Conservation (phyloP, 1,284 basidiomycete genomes). For the Blastosporella zonata region DNA sequence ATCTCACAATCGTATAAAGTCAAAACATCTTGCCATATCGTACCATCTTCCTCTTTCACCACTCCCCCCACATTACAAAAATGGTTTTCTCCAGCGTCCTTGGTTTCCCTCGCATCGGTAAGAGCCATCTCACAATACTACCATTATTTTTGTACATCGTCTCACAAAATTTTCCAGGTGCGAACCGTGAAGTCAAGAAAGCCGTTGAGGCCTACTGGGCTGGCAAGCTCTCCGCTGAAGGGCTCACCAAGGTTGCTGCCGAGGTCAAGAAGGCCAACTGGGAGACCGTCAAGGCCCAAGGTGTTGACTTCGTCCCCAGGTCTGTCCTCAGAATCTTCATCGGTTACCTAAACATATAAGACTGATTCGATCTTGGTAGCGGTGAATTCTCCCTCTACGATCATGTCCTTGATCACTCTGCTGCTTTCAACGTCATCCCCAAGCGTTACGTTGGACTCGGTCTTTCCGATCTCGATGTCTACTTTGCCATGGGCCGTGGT, state of each 20-base stretch:
- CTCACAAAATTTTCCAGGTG: conserved; percentile 47
- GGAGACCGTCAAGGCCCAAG: conserved; percentile 83
- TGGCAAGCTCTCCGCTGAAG: conserved; percentile 86
- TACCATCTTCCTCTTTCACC: conserved; percentile 29
- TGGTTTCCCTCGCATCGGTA: conserved; percentile 97
- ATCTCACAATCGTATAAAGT: conserved; percentile 23
- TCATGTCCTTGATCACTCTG: conserved; percentile 97
- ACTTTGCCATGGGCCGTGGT: conserved; percentile 99
- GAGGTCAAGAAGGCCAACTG: conserved; percentile 91
- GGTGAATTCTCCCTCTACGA: conserved; percentile 99
- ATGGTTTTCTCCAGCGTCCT: conserved; percentile 87
- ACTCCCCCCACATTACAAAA: conserved; percentile 25
- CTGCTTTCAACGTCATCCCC: conserved; percentile 96
- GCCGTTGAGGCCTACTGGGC: conserved; percentile 98
- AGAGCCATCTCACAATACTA: conserved; percentile 20
- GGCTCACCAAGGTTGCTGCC: conserved; percentile 87
- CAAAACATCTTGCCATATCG: conserved; percentile 22
- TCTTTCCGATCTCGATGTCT: conserved; percentile 90
- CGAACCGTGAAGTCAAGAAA: conserved; percentile 98
- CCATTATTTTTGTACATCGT: neutral
- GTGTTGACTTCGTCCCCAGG: conserved; percentile 94
- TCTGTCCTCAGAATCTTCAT: conserved; percentile 37
- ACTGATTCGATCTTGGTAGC: conserved; percentile 41
- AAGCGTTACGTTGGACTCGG: conserved; percentile 90
- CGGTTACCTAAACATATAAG: conserved; percentile 23